Base-by-base conservation (phyloP, 805 yeast genomes). In the Sungouiella thailandica region DNA sequence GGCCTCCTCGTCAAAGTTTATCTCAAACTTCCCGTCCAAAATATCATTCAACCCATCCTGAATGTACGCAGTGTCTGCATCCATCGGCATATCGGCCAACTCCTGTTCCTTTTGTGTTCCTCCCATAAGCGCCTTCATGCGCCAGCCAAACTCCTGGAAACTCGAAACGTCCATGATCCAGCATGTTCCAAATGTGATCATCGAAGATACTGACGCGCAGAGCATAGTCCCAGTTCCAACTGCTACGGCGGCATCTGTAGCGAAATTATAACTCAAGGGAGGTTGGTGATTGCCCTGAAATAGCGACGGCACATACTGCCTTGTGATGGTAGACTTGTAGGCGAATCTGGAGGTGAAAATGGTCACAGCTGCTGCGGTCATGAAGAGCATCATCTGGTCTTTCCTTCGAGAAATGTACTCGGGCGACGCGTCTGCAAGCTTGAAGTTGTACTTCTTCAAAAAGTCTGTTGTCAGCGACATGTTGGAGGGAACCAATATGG, bases 261-360 rank as follows among this genome's bases (percentile, higher is more conserved):
- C 78, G 53, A 84, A 79, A 19, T 83, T 80, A 50, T 80, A 83
- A 25, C 67, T 51, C n/a, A 78, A 68, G 4, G 96, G 96, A 2
- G 94, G 94, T 37, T 76, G 72, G 49, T 87, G 90, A 58, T 88
- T 88, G 9, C 89, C 86, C 48, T 85, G 88, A 58, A 84, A 89
- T 48, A 79, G 68, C 27, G 71, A 72, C 6, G 96, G 96, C 5
- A 77, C 63, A 58, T 76, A 87, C 57, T 82, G 79, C 47, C 96
- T 70, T 16, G 80, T 62, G 24, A 77, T 65, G 4, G 90, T 80
- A 13, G 93, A 83, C 50, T 83, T 72, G 55, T 79, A 79, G 12
- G 94, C 89, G 29, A 83, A 55, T 45, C 90, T 67, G 8, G 93
- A 77, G 9, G 87, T 79, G 34, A 79, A 58, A 28, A 88, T 70